Evolutionary conservation across 192 early-diverging fungal genomes (phyloP).

Genomic region (Coemansia asiatica): DNA sequence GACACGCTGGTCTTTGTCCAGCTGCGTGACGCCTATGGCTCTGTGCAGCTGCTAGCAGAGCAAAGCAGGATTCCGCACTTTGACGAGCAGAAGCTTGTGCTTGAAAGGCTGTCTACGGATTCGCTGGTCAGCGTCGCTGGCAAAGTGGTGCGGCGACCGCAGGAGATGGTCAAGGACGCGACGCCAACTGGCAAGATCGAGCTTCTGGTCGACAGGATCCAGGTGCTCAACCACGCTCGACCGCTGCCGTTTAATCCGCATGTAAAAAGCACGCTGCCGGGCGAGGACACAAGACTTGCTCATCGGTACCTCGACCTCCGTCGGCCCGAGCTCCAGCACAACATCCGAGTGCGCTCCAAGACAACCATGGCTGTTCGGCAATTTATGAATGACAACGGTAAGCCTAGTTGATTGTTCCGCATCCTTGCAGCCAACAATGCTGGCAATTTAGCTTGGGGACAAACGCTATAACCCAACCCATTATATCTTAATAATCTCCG

Average conservation of each 20-base stretch:
- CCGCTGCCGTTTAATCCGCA: slow-evolving; percentile 37
- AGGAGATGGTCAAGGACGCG: slow-evolving; percentile 33
- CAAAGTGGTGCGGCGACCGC: slow-evolving; percentile 60
- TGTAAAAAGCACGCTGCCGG: slow-evolving; percentile 46
- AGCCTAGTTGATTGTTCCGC: slow-evolving; percentile 7
- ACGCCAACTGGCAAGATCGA: slow-evolving; percentile 68
- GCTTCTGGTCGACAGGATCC: slow-evolving; percentile 60
- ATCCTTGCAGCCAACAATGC: neutral
- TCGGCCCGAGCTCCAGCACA: slow-evolving; percentile 70
- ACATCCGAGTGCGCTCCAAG: slow-evolving; percentile 69
- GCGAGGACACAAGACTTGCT: slow-evolving; percentile 73
- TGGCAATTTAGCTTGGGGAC: no score
- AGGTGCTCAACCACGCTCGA: slow-evolving; percentile 68
- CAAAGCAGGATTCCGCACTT: slow-evolving; percentile 51
- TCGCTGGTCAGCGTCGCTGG: slow-evolving; percentile 72
- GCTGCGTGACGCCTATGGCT: slow-evolving; percentile 75
- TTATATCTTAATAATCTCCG: no score
- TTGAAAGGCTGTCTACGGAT: slow-evolving; percentile 61
- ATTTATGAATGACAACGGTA: slow-evolving; percentile 66
- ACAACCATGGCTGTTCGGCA: slow-evolving; percentile 68
- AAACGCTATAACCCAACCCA: no score
- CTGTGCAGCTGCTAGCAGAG: slow-evolving; percentile 63
- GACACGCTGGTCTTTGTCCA: slow-evolving; percentile 73
- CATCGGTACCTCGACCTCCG: slow-evolving; percentile 83
- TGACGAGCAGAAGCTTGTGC: slow-evolving; percentile 24